Evolutionary conservation across 1,139 yeast species (phyloP), one percentile per base, ranked within the genome.

Genomic region (Debaryomyces psychrophilus): DNA sequence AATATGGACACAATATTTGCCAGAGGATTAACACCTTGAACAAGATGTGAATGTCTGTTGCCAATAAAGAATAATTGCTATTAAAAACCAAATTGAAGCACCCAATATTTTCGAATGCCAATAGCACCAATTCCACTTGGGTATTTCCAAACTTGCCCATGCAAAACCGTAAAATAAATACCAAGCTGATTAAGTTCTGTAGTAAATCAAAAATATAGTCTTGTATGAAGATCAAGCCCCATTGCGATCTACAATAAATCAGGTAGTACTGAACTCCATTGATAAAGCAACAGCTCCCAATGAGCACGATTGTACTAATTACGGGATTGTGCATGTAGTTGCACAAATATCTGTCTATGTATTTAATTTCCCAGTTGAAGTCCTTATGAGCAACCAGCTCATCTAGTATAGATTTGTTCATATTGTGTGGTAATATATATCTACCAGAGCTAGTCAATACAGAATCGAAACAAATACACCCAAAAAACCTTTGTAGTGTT

Each of bases 141-240:
- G 26, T 34, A 43, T 41, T 22, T 31, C 22, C 31, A 18, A 26
- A 23, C 25, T 29, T 27, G 18, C 31, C 41, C 28, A 39, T 33
- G 20, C 54, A 44, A 47, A 62, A 63, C 31, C 68, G 43, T 3
- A 55, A 8, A 5, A 63, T 44, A 37, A 61, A 62, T 12, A 59
- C n/a, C 29, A 61, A 37, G 48, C 59, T 62, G 37, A 62, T 49
- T 11, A 47, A 23, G 12, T 58, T 50, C 25, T 59, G 59, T 3
- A 59, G 15, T 22, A 59, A 44, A 39, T 63, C 67, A 29, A 50
- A 46, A 3, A 37, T 26, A 44, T 49, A 53, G 35, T 55, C 60
- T 23, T 45, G 42, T 9, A 47, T 29, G 29, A 50, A 49, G 7
- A 50, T 27, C 31, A 47, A 45, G 11, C 42, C 47, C 39, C 40